Evolutionary conservation across 495 filamentous ascomycete species (phyloP).

Genomic region (Trichocladium uniseriatum): DNA sequence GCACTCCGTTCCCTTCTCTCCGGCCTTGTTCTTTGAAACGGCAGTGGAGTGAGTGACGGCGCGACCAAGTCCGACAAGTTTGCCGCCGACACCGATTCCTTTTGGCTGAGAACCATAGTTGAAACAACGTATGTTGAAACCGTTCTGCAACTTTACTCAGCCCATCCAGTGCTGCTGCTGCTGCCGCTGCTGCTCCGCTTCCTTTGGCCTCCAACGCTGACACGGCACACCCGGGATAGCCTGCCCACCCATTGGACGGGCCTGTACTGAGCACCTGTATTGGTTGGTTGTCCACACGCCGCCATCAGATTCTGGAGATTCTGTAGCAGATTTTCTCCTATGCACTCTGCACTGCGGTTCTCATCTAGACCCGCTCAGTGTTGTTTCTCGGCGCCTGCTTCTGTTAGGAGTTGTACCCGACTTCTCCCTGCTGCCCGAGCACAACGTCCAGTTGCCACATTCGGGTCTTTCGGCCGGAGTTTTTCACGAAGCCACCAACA

Average conservation of each 20-base stretch:
- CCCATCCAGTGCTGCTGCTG: no score
- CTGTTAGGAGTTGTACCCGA: not conserved
- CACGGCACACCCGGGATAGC: slow-evolving; percentile 20
- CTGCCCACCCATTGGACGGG: slow-evolving; percentile 6
- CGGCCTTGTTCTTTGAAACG: no score
- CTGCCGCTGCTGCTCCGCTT: not conserved
- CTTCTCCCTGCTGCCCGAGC: not conserved
- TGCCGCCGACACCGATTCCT: no score
- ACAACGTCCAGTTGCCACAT: not conserved
- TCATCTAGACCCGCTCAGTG: not conserved
- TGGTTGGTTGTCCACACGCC: not conserved
- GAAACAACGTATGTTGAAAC: not conserved
- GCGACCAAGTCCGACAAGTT: no score
- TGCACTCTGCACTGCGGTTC: slow-evolving; percentile 2
- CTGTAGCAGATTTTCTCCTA: not conserved
- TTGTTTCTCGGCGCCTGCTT: not conserved
- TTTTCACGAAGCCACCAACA: not conserved
- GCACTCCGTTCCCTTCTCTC: no score
- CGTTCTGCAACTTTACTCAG: no score
- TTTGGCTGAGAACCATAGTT: not conserved
- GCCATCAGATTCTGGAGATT: not conserved
- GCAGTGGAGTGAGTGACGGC: no score
- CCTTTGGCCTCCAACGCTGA: slow-evolving; percentile 6
- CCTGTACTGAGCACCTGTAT: slow-evolving; percentile 4
- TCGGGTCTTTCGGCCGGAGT: not conserved